Percentiles rank a stretch among this genome's conserved stretches.
These are phyloP conservation scores for Wickerhamomyces canadensis DNA, from an alignment of 805 yeast species.

Conservation along the genomic window DNA sequence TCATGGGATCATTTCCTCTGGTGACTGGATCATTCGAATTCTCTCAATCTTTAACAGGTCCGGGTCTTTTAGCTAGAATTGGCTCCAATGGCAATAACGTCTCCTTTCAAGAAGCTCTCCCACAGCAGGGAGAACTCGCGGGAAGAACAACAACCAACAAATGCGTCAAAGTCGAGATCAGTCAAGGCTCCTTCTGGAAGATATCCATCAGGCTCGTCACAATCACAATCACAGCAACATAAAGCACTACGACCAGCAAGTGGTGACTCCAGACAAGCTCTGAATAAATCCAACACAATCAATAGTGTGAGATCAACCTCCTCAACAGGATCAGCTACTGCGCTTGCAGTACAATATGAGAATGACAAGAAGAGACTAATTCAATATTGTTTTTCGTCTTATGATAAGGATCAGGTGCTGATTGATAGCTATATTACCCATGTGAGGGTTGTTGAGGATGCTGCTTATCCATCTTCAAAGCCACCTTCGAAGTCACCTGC, in stretches of 20 bases:
- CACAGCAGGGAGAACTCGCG: conserved; percentile 28
- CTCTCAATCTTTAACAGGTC: too few species aligned
- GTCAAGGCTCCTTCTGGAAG: too few species aligned
- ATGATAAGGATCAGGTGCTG: conserved; percentile 36
- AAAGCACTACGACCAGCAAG: conserved; percentile 13
- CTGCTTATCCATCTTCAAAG: conserved; percentile 58
- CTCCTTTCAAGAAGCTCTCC: conserved; percentile 30
- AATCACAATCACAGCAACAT: neutral
- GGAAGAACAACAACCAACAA: conserved; percentile 17
- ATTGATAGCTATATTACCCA: conserved; percentile 69
- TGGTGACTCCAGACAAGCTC: conserved; percentile 12
- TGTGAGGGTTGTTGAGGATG: conserved; percentile 67
- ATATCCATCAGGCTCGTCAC: too few species aligned
- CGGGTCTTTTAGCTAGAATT: too few species aligned
- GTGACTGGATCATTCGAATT: too few species aligned
- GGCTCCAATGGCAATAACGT: conserved; percentile 28
- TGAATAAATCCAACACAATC: conserved; percentile 27
- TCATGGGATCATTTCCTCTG: too few species aligned
- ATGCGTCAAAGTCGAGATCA: conserved; percentile 16
- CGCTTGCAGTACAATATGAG: conserved; percentile 53
- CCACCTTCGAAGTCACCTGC: conserved; percentile 54
- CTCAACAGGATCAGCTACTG: conserved; percentile 25
- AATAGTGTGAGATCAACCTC: conserved; percentile 21
- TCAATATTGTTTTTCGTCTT: conserved; percentile 42
- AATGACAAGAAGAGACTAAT: conserved; percentile 45